Conservation (phyloP, 805 yeast species). For the Kodamaea kaohsiungensis region DNA sequence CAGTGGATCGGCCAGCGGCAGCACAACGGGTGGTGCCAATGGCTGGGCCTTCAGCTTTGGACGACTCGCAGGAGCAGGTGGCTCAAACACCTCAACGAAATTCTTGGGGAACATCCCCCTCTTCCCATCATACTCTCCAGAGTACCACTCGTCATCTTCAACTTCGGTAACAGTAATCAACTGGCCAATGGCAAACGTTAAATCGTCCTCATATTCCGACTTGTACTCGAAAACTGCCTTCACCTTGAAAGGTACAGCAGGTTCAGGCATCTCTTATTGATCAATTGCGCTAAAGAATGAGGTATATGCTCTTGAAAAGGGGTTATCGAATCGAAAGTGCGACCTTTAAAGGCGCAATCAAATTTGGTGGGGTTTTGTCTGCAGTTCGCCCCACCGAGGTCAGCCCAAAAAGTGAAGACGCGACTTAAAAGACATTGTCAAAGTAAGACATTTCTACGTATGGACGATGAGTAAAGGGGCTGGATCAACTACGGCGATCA, state of each 20-base stretch:
- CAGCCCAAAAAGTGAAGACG: not conserved
- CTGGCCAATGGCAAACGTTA: conserved; percentile 68
- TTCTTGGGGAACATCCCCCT: conserved; percentile 87
- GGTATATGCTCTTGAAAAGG: conserved; percentile 3
- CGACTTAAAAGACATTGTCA: not conserved
- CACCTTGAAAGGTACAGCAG: conserved; percentile 60
- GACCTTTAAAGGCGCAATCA: not conserved
- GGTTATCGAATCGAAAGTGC: not conserved
- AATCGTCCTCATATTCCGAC: conserved; percentile 74
- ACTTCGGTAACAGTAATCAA: conserved; percentile 70
- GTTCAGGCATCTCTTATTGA: conserved; percentile 17
- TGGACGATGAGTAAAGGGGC: conserved; percentile 6
- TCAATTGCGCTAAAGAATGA: not conserved
- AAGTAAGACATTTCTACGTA: not conserved
- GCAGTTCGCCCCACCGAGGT: conserved; percentile 4
- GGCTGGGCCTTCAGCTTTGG: conserved; percentile 4
- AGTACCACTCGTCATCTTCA: conserved; percentile 92
- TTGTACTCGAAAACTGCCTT: conserved; percentile 66
- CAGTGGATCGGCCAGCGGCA: not conserved
- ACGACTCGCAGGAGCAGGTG: conserved; percentile 7
- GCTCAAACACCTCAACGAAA: conserved; percentile 57
- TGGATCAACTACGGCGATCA: conserved; percentile 26
- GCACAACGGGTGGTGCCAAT: not conserved
- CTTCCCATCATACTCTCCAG: conserved; percentile 64
- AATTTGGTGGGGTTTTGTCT: conserved; percentile 1